Evolutionary conservation across 2,329 filamentous ascomycete genomes (phyloP), one percentile per base, ranked within the genome.

Genomic region (Ophiostoma quercus): DNA sequence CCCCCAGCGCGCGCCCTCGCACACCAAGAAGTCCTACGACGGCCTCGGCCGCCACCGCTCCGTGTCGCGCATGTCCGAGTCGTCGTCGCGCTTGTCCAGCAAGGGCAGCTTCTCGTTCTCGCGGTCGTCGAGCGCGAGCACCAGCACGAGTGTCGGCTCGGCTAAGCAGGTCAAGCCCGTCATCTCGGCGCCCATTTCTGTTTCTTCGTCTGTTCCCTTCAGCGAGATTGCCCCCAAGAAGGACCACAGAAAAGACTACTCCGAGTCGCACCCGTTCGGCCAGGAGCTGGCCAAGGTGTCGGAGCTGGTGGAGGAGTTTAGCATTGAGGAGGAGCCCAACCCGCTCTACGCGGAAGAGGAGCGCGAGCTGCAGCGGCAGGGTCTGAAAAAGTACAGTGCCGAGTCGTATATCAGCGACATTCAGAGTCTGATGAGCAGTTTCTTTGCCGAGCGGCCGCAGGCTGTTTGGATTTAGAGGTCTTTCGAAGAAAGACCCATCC

Each of bases 281-380:
- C 89, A 90, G 67, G 95, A 99, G 79, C 83, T 98, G 68, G 92
- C 92, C 70, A 91, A 98, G 79, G 92, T 98, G 32, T 92, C 93
- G 68, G 95, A 98, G 79, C 86, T 97, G 19, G 94, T 90, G 0
- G 95, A 98, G 80, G 94, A 97, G 79, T 94, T 92, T 39, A 84
- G 34, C 34, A 34, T 34, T 37, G 63, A 29, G 14, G 63, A 66
- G 37, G 39, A 22, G 63, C 3, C 29, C 6, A 70, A 63, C 29
- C 62, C 66, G 41, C 22, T 71, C 25, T 80, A 89, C 54, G 90
- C 94, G 63, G 90, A 92, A 69, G 92, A 96, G 78, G 85, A 92
- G 75, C 82, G 86, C 74, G 86, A 89, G 71, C 86, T 98, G 77
- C 79, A 84, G 71, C 83, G 85, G 32, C 87, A 87, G 72, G 92